Evolutionary conservation across 1,284 basidiomycete genomes (phyloP), one percentile per base, ranked within the genome.

Genomic region (Apiotrichum siamense): DNA sequence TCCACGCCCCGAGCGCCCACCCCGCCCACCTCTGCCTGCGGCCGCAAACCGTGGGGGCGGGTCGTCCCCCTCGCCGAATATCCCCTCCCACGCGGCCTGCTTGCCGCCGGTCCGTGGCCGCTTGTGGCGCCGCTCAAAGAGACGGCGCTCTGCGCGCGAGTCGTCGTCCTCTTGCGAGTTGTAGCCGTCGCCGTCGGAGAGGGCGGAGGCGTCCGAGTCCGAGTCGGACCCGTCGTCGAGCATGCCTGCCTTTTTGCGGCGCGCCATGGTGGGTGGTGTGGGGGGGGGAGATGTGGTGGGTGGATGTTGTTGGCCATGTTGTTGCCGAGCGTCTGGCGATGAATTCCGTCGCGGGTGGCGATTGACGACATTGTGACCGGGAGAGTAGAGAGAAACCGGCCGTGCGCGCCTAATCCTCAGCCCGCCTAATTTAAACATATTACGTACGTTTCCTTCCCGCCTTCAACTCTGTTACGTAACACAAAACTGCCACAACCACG

Each of bases 51-150:
- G 24, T 13, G 7, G n/a, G 2, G 13, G 3, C 4, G 9, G 13
- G 4, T 86, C 84, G 40, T 83, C 79, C 1, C 85, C 82, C 7
- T 17, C 41, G 0, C 78, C 88, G 74, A 91, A 93, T 0, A 90
- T 77, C 4, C 91, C 91, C 64, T 93, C 91, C 50, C 86, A 79
- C 1, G 85, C 85, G 50, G 84, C 82, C 32, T 87, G 85, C 68
- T 86, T 88, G 25, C 81, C 83, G 65, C 77, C 83, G 62, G 85
- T 87, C 49, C 69, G 69, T 27, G 66, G 66, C 52, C 79, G 77
- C 54, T 82, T 79, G 72, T 87, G 87, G 5, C 87, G 87, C 26
- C 90, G 81, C 68, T 85, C 80, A 68, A 90, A 89, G 21, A 91
- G 79, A 29, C 80, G 80, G 33, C 85, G 82, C 66, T 91, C 89